Evolutionary conservation across 2,329 filamentous ascomycete genomes (phyloP).

Genomic region (Ascochyta pisi): DNA sequence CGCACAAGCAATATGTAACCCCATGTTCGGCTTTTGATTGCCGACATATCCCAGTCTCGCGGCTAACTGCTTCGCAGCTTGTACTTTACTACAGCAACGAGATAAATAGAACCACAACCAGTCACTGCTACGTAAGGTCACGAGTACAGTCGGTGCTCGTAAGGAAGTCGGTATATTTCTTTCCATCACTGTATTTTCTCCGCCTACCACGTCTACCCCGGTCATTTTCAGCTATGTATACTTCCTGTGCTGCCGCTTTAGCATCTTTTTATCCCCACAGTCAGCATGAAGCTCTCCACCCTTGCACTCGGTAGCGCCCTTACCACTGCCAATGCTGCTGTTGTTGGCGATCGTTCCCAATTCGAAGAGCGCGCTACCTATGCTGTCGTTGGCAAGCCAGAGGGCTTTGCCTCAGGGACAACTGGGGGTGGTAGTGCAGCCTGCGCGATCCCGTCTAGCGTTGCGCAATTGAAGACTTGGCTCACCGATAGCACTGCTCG

Average conservation of each 20-base stretch:
- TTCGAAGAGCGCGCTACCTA: slow-evolving; percentile 24
- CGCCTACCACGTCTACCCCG: background rate
- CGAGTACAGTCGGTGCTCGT: background rate
- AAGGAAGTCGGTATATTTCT: background rate
- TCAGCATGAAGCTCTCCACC: slow-evolving; percentile 31
- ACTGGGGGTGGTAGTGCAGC: slow-evolving; percentile 66
- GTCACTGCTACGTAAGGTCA: background rate
- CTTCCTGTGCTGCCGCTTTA: background rate
- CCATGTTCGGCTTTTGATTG: slow-evolving; percentile 1
- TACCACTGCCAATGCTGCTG: slow-evolving; percentile 24
- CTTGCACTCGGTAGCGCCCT: slow-evolving; percentile 27
- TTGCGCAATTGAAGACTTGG: slow-evolving; percentile 63
- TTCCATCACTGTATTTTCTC: slow-evolving; percentile 7
- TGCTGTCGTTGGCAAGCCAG: slow-evolving; percentile 47
- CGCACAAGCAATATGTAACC: slow-evolving; percentile 9
- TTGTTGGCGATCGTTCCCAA: slow-evolving; percentile 14
- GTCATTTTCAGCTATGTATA: background rate
- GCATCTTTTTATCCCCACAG: background rate
- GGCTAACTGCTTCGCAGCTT: background rate
- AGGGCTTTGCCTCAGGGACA: slow-evolving; percentile 61
- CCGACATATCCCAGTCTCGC: background rate
- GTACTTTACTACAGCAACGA: background rate
- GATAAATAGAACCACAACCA: background rate
- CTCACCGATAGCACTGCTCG: slow-evolving; percentile 60
- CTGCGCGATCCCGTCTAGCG: slow-evolving; percentile 62